A percentile compares a stretch with the other conserved stretches of the same genome.
Evolutionary conservation across 148 eudicot genomes (phyloP).

Genomic region (Vaccinium corymbosum): DNA sequence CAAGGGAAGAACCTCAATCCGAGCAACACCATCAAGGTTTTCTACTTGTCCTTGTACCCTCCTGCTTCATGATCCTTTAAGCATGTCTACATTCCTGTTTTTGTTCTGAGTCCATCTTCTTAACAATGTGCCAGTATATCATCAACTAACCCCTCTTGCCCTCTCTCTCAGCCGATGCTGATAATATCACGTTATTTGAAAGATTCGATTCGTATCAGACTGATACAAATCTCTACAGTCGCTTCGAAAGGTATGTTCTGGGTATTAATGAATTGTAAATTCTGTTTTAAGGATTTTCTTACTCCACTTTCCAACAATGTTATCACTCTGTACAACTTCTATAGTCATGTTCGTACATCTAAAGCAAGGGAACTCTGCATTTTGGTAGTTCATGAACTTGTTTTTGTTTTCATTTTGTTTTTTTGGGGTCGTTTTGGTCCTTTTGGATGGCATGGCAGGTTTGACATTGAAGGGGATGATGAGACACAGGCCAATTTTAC

Average conservation of each 20-base stretch:
- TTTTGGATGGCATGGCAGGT: constrained; percentile 40
- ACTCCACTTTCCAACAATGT: neutral
- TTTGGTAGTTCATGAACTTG: neutral
- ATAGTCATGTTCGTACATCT: neutral
- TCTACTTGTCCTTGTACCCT: neutral
- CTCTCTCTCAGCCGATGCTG: constrained; percentile 61
- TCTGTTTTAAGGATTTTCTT: neutral
- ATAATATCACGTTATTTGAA: constrained; percentile 75
- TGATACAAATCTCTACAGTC: constrained; percentile 43
- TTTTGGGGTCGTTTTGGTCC: constrained; percentile 1
- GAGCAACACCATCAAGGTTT: constrained; percentile 78
- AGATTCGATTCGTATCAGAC: constrained; percentile 47
- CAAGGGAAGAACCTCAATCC: constrained; percentile 41
- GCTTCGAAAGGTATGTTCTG: constrained; percentile 66
- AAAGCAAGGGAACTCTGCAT: neutral
- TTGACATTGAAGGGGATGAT: constrained; percentile 80
- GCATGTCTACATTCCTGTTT: neutral
- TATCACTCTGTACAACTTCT: neutral
- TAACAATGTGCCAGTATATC: neutral
- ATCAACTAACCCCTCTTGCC: constrained; percentile 13
- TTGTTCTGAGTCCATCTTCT: neutral
- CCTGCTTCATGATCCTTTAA: constrained; percentile 5
- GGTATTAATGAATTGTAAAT: neutral
- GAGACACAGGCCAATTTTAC: constrained; percentile 50
- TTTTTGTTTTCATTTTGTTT: neutral